These are phyloP conservation scores for Helianthus tuberosus DNA, from an alignment of 129 eudicot species.

Conservation along the genomic window DNA sequence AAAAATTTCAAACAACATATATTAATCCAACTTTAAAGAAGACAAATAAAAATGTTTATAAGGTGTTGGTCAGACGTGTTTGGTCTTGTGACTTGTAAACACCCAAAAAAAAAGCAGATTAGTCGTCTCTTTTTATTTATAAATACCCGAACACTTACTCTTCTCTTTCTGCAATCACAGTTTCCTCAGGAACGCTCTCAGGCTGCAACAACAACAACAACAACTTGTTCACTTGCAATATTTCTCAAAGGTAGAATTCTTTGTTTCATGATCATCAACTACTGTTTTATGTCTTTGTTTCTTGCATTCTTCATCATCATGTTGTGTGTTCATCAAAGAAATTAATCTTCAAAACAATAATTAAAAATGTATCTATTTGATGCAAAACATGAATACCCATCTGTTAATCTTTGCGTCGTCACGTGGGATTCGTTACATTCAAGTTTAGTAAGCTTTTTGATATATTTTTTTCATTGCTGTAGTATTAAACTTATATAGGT, in stretches of 20 bases:
- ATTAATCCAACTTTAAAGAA: no score
- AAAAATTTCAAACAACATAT: no score
- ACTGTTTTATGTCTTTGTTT: neutral
- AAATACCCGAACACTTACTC: neutral
- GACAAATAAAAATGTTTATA: no score
- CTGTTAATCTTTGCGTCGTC: conserved; percentile 4
- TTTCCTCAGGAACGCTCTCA: conserved; percentile 21
- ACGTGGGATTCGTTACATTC: conserved; percentile 12
- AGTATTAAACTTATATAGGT: conserved; percentile 17
- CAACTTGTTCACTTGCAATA: conserved; percentile 3
- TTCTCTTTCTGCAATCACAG: conserved; percentile 4
- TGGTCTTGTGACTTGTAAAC: no score
- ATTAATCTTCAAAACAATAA: neutral
- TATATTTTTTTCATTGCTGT: neutral
- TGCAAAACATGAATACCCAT: conserved; percentile 20
- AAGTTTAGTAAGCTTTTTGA: neutral
- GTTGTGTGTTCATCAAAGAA: neutral
- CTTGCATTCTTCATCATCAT: conserved; percentile 15
- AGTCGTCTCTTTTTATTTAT: conserved; percentile 15
- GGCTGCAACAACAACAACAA: conserved; percentile 11
- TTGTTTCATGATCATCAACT: conserved; percentile 10
- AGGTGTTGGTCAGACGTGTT: no score
- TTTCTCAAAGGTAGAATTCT: conserved; percentile 15
- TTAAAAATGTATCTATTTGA: neutral
- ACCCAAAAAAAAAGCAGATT: neutral